Evolutionary conservation across 2,329 filamentous ascomycete genomes (phyloP).

Genomic region (Exophiala sp.): DNA sequence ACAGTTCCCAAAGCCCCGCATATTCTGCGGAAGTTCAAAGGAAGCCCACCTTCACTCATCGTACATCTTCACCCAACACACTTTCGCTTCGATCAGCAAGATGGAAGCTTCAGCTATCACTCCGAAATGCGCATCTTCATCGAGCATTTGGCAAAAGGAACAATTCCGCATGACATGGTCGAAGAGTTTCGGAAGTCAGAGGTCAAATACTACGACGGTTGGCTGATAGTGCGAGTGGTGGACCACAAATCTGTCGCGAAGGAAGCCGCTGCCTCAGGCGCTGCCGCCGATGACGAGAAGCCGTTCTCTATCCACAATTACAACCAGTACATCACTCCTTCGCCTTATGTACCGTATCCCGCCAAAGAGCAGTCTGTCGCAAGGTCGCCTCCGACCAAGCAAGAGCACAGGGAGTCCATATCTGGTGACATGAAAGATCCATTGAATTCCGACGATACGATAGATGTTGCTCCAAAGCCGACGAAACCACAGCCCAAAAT

Average conservation of each 20-base stretch:
- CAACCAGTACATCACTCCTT: constrained; percentile 85
- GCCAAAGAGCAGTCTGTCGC: constrained; percentile 42
- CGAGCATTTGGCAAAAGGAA: constrained; percentile 71
- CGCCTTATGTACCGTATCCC: constrained; percentile 75
- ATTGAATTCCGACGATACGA: constrained; percentile 16
- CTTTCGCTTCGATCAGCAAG: constrained; percentile 90
- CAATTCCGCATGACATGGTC: constrained; percentile 84
- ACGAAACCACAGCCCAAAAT: constrained; percentile 53
- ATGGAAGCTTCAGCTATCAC: constrained; percentile 86
- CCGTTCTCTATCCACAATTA: constrained; percentile 90
- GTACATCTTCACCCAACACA: constrained; percentile 81
- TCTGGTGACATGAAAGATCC: constrained; percentile 12
- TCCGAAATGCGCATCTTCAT: constrained; percentile 83
- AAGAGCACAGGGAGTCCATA: constrained; percentile 19
- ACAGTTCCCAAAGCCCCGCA: constrained; percentile 70
- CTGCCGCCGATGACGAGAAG: constrained; percentile 58
- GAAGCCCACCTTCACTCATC: constrained; percentile 73
- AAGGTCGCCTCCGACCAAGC: constrained; percentile 25
- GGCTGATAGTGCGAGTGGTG: constrained; percentile 89
- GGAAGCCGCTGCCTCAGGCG: constrained; percentile 56
- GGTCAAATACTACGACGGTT: constrained; percentile 86
- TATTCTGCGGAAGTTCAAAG: constrained; percentile 76
- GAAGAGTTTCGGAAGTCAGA: constrained; percentile 68
- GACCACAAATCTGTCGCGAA: constrained; percentile 70
- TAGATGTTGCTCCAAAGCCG: constrained; percentile 18